Evolutionary conservation across 1,284 basidiomycete genomes (phyloP), one percentile per base, ranked within the genome.

Genomic region (Naganishia sp.): DNA sequence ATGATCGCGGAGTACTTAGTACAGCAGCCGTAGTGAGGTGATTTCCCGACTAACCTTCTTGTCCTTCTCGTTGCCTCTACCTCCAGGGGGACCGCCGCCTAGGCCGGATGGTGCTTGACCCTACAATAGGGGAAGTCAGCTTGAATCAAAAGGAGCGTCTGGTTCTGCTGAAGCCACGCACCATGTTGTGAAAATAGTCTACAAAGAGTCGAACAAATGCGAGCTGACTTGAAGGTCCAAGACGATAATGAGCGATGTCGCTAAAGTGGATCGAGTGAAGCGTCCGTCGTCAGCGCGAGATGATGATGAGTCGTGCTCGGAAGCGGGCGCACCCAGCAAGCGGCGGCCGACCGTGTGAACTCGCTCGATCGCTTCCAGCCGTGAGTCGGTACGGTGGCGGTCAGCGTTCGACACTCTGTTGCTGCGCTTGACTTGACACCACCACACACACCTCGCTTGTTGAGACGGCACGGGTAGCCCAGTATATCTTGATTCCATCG

Each of bases 61-160:
- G 72, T 87, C 85, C 72, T 88, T 84, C 71, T 81, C 75, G 61
- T 77, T 72, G 72, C 80, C 71, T 67, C 77, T 71, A 63, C 77
- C 81, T 68, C 77, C 74, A 39, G 84, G 84, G 13, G 84, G 84
- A 50, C 71, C 73, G 49, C 65, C 68, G 25, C 65, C 68, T 70
- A 88, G 80, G 72, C 87, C 88, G 46, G 90, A 92, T 67, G 89
- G 85, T 78, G 86, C 81, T 77, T 94, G 90, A 77, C 91, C 91
- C 91, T 66, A 21, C 6, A 15, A 21, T 3, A 43, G n/a, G 9
- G 9, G 42, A 10, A 49, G 25, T 7, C 59, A 18, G 31, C 36
- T 39, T 39, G 36, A 39, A 9, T 39, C 36, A 9, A 13, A 39
- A 36, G 11, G 25, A 6, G 25, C 53, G 15, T 39, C 23, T 15